Percentiles rank a stretch among this genome's conserved stretches.
phyloP scores from a whole-genome alignment of 352 stramenopile genomes.

The Phytopythium litorale region DNA sequence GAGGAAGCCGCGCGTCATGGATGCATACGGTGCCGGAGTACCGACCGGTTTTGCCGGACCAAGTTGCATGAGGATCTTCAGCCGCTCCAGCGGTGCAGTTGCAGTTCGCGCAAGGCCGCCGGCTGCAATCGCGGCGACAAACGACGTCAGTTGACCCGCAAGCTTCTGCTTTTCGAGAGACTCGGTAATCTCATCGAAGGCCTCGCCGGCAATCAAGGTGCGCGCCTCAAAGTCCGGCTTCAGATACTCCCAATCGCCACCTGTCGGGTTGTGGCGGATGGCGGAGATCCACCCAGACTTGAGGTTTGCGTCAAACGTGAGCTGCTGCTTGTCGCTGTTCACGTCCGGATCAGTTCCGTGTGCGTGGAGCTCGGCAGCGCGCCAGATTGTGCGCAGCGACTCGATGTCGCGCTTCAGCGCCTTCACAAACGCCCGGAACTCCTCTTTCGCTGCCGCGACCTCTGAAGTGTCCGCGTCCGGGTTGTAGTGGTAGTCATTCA shows the following conservation, averaged over 20 bases:
- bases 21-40: constrained; percentile 33
- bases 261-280: constrained; percentile 64
- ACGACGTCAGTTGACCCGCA: constrained; percentile 40
- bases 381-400: constrained; percentile 59
- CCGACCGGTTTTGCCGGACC: constrained; percentile 13
- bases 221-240: constrained; percentile 26
- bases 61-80: constrained; percentile 84
- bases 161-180: constrained; percentile 20
- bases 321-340: constrained; percentile 23
- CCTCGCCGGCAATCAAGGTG: constrained; percentile 6
- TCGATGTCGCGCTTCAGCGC: constrained; percentile 48
- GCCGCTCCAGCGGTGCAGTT: constrained; percentile 66
- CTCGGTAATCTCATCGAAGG: constrained; percentile 19
- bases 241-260: constrained; percentile 52
- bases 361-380: constrained; percentile 60
- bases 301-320: constrained; percentile 71
- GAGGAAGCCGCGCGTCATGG: constrained; percentile 38
- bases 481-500: constrained; percentile 13
- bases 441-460: constrained; percentile 18
- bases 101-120: constrained; percentile 58
- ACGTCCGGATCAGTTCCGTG: constrained; percentile 24
- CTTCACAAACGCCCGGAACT: constrained; percentile 41
- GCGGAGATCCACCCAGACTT: constrained; percentile 74
- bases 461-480: constrained; percentile 8
- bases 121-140: constrained; percentile 58